Evolutionary conservation across 2,329 filamentous ascomycete genomes (phyloP).

Genomic region (Fusarium sororula): DNA sequence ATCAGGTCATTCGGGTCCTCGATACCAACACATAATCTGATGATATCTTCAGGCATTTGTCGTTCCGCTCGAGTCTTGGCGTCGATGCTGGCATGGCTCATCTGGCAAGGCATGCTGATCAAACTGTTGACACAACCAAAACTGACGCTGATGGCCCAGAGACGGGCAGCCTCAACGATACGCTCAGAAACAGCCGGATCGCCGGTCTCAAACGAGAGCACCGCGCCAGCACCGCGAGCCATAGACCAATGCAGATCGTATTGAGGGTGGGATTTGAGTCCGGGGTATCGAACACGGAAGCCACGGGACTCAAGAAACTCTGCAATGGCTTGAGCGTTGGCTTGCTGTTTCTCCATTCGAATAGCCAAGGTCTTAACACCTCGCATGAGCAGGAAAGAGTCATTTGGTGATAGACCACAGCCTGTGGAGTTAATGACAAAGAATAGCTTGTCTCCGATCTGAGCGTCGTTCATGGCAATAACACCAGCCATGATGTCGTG

Average conservation of each 20-base stretch:
- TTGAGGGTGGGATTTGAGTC: constrained; percentile 92
- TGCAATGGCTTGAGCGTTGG: constrained; percentile 89
- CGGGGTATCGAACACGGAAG: constrained; percentile 95
- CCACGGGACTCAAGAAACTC: constrained; percentile 90
- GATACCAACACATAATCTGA: constrained; percentile 94
- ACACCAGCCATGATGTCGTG: constrained; percentile 99
- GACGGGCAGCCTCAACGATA: constrained; percentile 89
- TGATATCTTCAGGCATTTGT: constrained; percentile 96
- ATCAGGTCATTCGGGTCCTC: constrained; percentile 92
- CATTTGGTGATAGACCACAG: constrained; percentile 92
- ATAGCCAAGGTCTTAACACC: constrained; percentile 97
- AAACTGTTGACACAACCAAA: constrained; percentile 98
- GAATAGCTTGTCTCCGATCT: constrained; percentile 87
- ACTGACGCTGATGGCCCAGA: constrained; percentile 96
- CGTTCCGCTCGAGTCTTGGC: constrained; percentile 89
- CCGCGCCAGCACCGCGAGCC: constrained; percentile 91
- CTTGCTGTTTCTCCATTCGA: constrained; percentile 98
- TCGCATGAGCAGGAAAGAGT: constrained; percentile 93
- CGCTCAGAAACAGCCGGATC: constrained; percentile 84
- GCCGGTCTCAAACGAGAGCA: constrained; percentile 95
- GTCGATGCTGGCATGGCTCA: constrained; percentile 99
- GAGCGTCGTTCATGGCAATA: constrained; percentile 85
- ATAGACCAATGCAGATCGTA: constrained; percentile 97
- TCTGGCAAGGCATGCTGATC: constrained; percentile 99
- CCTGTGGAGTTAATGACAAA: constrained; percentile 98